Conservation (phyloP, 805 yeast genomes). For the Metschnikowia gelsemii region DNA sequence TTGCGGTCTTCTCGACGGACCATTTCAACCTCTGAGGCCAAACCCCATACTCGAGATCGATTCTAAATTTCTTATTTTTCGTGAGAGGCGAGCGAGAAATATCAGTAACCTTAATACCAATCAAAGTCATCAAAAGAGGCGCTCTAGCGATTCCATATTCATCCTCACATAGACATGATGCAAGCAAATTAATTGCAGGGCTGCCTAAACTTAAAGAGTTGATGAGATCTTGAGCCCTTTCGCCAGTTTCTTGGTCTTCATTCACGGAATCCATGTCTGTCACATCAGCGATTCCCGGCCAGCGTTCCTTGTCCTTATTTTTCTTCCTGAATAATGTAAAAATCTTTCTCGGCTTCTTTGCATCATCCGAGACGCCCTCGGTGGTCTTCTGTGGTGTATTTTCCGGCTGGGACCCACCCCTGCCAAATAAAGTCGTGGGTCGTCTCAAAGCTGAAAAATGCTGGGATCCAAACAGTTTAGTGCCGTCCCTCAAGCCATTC, state of each 20-base stretch:
- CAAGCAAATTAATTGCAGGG: constrained; percentile 72
- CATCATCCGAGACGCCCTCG: constrained; percentile 21
- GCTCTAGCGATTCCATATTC: constrained; percentile 77
- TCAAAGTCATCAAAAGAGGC: constrained; percentile 72
- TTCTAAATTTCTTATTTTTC: constrained; percentile 48
- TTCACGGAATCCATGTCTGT: constrained; percentile 22
- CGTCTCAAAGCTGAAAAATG: constrained; percentile 14
- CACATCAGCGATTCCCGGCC: constrained; percentile 16
- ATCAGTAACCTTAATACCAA: constrained; percentile 64
- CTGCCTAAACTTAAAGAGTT: constrained; percentile 58
- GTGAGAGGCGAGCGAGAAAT: constrained; percentile 40
- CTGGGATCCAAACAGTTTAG: constrained; percentile 11
- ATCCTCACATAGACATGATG: constrained; percentile 72
- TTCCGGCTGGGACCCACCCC: constrained; percentile 12
- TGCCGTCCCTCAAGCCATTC: constrained; percentile 3
- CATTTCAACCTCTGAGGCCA: constrained; percentile 77
- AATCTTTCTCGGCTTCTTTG: constrained; percentile 20
- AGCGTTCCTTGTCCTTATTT: constrained; percentile 26
- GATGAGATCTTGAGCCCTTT: constrained; percentile 36
- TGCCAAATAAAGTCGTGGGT: constrained; percentile 14
- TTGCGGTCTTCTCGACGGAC: constrained; percentile 70
- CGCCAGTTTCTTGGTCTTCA: constrained; percentile 31
- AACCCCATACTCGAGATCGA: constrained; percentile 89
- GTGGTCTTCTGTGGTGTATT: constrained; percentile 8
- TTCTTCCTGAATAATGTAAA: constrained; percentile 28